phyloP scores from a whole-genome alignment of 768 basidiomycete species.

The Cubamyces sp. region DNA sequence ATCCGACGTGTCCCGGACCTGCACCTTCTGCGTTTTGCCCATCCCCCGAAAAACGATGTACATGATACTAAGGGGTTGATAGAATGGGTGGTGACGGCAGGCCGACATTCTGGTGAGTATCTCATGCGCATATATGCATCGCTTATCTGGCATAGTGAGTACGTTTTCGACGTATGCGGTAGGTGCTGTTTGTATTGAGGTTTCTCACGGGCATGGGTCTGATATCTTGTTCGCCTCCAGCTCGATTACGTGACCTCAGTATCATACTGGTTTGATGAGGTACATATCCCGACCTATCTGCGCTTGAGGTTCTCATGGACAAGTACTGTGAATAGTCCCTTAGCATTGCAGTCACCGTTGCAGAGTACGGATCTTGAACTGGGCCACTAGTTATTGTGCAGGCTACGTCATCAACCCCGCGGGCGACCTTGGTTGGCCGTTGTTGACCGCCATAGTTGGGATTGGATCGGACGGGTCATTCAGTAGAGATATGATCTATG shows the following conservation, averaged over 20 bases:
- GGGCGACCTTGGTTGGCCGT: too few species aligned
- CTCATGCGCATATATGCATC: too few species aligned
- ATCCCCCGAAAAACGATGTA: too few species aligned
- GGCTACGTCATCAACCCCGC: constrained; percentile 62
- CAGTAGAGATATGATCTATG: too few species aligned
- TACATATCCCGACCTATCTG: constrained; percentile 15
- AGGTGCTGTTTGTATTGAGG: constrained; percentile 27
- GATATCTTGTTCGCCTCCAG: constrained; percentile 27
- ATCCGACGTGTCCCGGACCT: too few species aligned
- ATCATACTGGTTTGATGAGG: constrained; percentile 53
- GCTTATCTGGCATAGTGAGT: constrained; percentile 17
- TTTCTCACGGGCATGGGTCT: background rate
- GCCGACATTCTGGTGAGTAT: too few species aligned
- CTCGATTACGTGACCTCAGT: constrained; percentile 47
- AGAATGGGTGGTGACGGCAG: too few species aligned
- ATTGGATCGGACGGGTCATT: too few species aligned
- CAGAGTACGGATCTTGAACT: background rate
- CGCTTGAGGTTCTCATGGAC: background rate
- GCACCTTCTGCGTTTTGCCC: too few species aligned
- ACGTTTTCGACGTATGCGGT: constrained; percentile 69
- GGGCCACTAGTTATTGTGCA: constrained; percentile 20
- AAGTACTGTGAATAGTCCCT: constrained; percentile 46
- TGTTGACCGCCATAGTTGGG: too few species aligned
- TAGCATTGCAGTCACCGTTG: constrained; percentile 42
- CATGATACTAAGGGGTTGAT: too few species aligned